Conservation (phyloP, 108 stramenopile genomes). For the Cyclotella atomus region DNA sequence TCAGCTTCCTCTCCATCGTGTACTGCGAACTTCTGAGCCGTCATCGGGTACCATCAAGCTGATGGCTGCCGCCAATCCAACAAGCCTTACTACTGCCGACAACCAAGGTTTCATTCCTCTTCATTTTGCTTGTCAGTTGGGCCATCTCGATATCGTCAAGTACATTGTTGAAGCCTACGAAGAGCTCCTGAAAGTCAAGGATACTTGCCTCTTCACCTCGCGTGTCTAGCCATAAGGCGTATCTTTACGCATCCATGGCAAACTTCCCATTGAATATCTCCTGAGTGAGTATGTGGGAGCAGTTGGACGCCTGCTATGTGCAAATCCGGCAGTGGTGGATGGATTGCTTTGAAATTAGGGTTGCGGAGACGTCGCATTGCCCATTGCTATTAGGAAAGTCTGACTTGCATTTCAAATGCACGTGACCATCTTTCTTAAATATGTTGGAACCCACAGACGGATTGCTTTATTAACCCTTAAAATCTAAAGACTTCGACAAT, state of each 20-base stretch:
- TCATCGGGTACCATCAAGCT: slow-evolving; percentile 9
- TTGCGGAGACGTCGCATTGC: too few relatives aligned
- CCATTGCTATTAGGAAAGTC: too few relatives aligned
- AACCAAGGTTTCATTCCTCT: slow-evolving; percentile 5
- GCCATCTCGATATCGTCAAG: background rate
- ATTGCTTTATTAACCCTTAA: too few relatives aligned
- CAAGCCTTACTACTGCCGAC: background rate
- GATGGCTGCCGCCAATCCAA: slow-evolving; percentile 1
- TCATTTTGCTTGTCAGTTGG: slow-evolving; percentile 1
- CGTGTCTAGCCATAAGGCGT: background rate
- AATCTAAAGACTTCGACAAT: background rate
- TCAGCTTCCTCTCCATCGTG: slow-evolving; percentile 10
- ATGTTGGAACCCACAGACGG: too few relatives aligned
- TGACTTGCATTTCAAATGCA: too few relatives aligned
- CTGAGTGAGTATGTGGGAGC: slow-evolving; percentile 1
- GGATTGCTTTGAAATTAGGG: too few relatives aligned
- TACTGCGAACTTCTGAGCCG: background rate
- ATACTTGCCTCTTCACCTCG: background rate
- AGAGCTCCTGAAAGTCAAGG: background rate
- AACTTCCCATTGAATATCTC: slow-evolving; percentile 1
- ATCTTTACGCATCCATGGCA: background rate
- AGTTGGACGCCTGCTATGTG: background rate
- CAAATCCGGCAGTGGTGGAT: too few relatives aligned
- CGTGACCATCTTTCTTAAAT: too few relatives aligned
- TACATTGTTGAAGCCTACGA: background rate